phyloP scores from a whole-genome alignment of 2,329 filamentous ascomycete genomes.

The Penicillium sumatraense region DNA sequence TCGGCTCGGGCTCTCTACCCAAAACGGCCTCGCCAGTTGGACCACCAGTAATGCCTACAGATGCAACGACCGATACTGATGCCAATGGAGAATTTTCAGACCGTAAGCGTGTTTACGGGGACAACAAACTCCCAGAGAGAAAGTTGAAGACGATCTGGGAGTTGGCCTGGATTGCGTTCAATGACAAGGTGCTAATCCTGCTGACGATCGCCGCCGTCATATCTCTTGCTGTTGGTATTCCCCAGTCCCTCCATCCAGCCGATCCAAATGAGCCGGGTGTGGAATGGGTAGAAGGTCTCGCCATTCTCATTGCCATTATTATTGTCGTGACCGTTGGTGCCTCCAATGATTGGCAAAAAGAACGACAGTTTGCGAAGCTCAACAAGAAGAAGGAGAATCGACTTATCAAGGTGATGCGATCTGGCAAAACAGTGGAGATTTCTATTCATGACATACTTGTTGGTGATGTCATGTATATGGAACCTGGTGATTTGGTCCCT shows the following conservation, averaged over 20 bases:
- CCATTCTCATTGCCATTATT: constrained; percentile 75
- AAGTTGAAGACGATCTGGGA: constrained; percentile 72
- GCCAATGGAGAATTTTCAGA: constrained; percentile 58
- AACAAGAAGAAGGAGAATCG: constrained; percentile 81
- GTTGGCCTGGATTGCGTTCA: constrained; percentile 79
- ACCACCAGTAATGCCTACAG: constrained; percentile 15
- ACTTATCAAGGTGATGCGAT: constrained; percentile 75
- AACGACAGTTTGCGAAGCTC: constrained; percentile 77
- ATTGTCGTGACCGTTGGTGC: constrained; percentile 78
- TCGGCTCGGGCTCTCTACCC: constrained; percentile 21
- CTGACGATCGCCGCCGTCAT: constrained; percentile 73
- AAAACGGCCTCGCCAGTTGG: constrained; percentile 34
- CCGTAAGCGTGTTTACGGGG: constrained; percentile 70
- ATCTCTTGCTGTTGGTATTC: constrained; percentile 74
- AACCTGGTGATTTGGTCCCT: constrained; percentile 73
- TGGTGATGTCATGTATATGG: constrained; percentile 73
- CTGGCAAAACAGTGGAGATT: constrained; percentile 70
- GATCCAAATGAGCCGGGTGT: constrained; percentile 60
- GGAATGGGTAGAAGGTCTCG: constrained; percentile 82
- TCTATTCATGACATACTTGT: constrained; percentile 73
- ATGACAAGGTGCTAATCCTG: constrained; percentile 78
- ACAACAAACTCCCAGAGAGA: constrained; percentile 70
- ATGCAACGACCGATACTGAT: constrained; percentile 31
- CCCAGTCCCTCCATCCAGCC: constrained; percentile 66
- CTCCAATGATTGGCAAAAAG: constrained; percentile 82